Percentiles rank a stretch among this genome's conserved stretches.
Evolutionary conservation across 2,329 filamentous ascomycete species (phyloP).

Genomic region (Thermothelomyces thermophilus): DNA sequence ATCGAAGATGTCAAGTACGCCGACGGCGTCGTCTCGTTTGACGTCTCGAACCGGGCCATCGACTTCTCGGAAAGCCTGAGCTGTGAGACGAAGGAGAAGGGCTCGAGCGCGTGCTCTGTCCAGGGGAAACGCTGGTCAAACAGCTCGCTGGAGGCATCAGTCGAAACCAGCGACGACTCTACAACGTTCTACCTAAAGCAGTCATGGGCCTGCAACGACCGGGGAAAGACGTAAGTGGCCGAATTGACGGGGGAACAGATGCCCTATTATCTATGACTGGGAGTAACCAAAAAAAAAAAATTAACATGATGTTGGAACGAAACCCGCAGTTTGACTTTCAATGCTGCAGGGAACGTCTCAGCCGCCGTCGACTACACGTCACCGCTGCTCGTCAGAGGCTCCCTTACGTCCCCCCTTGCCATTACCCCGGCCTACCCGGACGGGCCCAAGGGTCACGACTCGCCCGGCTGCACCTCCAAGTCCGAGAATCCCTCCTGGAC

Average conservation of each 20-base stretch:
- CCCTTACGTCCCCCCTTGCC: constrained; percentile 19
- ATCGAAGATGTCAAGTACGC: constrained; percentile 18
- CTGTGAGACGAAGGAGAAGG: constrained; percentile 10
- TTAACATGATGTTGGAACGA: not conserved
- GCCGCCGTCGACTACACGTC: constrained; percentile 14
- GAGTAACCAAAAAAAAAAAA: too few relatives aligned
- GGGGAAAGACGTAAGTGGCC: constrained; percentile 12
- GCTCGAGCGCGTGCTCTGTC: constrained; percentile 11
- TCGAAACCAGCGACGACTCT: constrained; percentile 5
- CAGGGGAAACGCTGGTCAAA: not conserved
- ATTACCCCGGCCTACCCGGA: constrained; percentile 23
- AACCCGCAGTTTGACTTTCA: constrained; percentile 19
- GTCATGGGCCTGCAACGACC: constrained; percentile 24
- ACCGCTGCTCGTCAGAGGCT: constrained; percentile 21
- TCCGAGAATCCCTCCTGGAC: constrained; percentile 21
- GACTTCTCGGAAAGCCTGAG: constrained; percentile 16
- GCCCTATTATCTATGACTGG: too few relatives aligned
- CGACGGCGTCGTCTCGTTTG: constrained; percentile 12
- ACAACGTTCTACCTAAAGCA: constrained; percentile 18
- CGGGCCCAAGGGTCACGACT: constrained; percentile 22
- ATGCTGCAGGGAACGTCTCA: constrained; percentile 17
- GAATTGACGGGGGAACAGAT: too few relatives aligned
- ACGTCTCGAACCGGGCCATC: constrained; percentile 21
- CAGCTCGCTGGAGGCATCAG: constrained; percentile 11
- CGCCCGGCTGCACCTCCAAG: constrained; percentile 18